Base-by-base conservation (phyloP, 2,329 filamentous ascomycete species). In the Xylaria sp. region DNA sequence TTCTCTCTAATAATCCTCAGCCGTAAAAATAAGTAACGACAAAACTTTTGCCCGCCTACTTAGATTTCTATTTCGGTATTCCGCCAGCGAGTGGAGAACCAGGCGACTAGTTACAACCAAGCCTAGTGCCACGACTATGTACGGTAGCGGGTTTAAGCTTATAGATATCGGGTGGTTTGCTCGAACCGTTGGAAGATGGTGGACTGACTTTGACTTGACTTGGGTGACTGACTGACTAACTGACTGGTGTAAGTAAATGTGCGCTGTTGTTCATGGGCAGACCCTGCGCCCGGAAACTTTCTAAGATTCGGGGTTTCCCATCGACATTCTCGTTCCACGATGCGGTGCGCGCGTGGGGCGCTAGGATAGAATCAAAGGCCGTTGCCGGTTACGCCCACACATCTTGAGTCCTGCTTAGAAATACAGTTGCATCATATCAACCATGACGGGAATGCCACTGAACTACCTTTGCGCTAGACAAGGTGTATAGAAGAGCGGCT, bases 371-470 rank as follows among this genome's bases (percentile, higher is more conserved):
- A 65, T 60, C 43, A 50, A 65, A 39, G 64, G 68, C 64, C 36
- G 53, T 53, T 67, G 72, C 70, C 73, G 72, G 70, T 68, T 65
- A 67, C 71, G 70, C 43, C 72, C 72, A 69, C 63, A 66, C 69
- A 52, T 45, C 28, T 60, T 34, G 41, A 46, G n/a, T 23, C 4
- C 45, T 76, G 76, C 74, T 78, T 78, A 78, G 75, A 77, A 78
- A 78, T 78, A 70, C 75, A 74, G 61, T 70, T 70, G 61, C 65
- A 67, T 71, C 56, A 56, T 25, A 41, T 41, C 53, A 23, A 68
- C 28, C 12, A 10, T 15, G 45, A 50, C 56, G n/a, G 30, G 32
- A 59, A 30, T 57, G 53, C 36, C 53, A 25, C 56, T 41, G 41
- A 34, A 58, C 63, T 48, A 48, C 66, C 68, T 60, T 67, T 60